Percentiles rank a stretch among this genome's conserved stretches.
Conservation (phyloP, 176 grass and related monocot genomes). For the Eremochloa ophiuroides region DNA sequence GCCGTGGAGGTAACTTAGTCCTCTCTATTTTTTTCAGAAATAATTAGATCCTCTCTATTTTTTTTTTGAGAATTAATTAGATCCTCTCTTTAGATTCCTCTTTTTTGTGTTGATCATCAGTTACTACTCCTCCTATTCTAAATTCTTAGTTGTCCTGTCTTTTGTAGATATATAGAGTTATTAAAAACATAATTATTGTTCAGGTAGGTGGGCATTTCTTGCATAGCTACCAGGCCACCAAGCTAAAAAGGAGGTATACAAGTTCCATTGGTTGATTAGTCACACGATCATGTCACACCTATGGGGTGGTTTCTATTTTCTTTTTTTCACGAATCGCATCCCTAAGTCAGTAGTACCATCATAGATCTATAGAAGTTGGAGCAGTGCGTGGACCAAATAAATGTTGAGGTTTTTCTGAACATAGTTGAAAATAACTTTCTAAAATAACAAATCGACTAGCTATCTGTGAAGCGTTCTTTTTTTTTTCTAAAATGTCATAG, state of each 20-base stretch:
- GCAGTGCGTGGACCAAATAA: neutral
- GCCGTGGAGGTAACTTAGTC: no score
- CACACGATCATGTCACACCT: neutral
- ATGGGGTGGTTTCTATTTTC: neutral
- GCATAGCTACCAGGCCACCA: neutral
- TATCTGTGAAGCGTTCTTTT: neutral
- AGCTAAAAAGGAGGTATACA: neutral
- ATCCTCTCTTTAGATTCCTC: no score
- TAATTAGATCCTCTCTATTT: no score
- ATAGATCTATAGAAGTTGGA: no score
- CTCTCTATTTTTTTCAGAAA: no score
- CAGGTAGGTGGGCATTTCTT: neutral
- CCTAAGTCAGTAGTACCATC: neutral
- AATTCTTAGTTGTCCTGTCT: no score
- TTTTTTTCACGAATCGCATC: neutral
- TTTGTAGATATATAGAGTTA: no score
- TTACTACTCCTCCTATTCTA: no score
- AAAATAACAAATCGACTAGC: neutral
- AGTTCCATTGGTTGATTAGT: neutral
- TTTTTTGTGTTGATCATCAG: no score
- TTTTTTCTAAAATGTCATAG: neutral
- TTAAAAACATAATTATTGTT: no score
- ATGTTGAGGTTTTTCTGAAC: neutral
- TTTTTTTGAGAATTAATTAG: no score
- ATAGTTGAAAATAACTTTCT: neutral